Base-by-base conservation (phyloP, 23 red algal genomes). In the Gracilaria gracilis region DNA sequence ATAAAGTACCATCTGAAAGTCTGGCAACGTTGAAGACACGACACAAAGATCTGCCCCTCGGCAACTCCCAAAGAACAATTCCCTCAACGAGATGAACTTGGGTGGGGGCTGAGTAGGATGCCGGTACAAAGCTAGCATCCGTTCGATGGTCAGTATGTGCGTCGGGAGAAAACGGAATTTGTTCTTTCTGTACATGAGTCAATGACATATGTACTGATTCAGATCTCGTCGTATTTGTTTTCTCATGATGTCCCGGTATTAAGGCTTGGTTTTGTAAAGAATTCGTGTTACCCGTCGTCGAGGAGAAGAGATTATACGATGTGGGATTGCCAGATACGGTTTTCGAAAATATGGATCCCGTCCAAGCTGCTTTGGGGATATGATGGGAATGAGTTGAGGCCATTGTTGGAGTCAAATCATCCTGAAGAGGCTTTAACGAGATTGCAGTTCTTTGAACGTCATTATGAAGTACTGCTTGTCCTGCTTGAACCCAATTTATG, bases 41-140 rank as follows among this genome's bases (percentile, higher is more conserved):
- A 42, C 92, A 94, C n/a, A 94, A 44, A 44, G 62, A 84, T 84
- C 61, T 92, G 9, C 79, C 78, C 12, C 64, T 39, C 19, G 89
- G 78, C 9, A 92, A 78, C 50, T 83, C 46, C 89, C 89, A 92
- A 29, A 83, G 32, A 69, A 69, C 64, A 37, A 69, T 36, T 32
- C 64, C 64, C 16, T 69, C 64, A 37, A 69, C 28, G 9, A 11
- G 11, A 36, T 69, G 9, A 20, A 7, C 31, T 37, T 31, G 16
- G 16, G 36, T 65, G 61, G 61, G 33, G 31, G 3, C 1, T 3
- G 25, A 5, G 33, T 65, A 12, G 9, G 57, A 20, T 32, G 20
- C 31, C 17, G 4, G 64, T 36, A 4, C 64, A 38, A 12, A 36
- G 29, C 17, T 36, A 36, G 15, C 11, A 0, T 37, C 64, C 6